Evolutionary conservation across 257 asterid genomes (phyloP).

Genomic region (Buddleja alternifolia): DNA sequence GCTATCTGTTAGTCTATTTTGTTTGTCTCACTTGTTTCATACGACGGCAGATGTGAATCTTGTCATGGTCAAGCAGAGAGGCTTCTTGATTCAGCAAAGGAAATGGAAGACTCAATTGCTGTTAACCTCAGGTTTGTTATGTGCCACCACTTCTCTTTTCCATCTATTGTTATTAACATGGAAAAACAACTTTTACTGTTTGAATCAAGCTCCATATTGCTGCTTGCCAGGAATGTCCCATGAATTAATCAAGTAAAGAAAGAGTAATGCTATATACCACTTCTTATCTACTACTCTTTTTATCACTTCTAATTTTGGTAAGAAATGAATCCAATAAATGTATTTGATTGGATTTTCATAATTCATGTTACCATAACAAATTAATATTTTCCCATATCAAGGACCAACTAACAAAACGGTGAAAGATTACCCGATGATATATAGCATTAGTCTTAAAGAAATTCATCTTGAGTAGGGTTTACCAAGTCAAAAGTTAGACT

Average conservation of each 20-base stretch:
- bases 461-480: not conserved
- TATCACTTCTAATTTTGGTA: too few relatives aligned
- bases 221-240: not conserved
- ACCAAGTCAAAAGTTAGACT: not conserved
- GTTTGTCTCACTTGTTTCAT: constrained; percentile 11
- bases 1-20: too few relatives aligned
- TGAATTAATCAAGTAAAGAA: not conserved
- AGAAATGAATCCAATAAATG: too few relatives aligned
- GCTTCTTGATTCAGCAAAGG: constrained; percentile 98
- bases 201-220: not conserved
- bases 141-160: constrained; percentile 5
- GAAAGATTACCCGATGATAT: too few relatives aligned
- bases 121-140: constrained; percentile 85
- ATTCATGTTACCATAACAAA: too few relatives aligned
- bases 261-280: too few relatives aligned
- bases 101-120: constrained; percentile 99
- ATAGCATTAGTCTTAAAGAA: too few relatives aligned
- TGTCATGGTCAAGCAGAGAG: constrained; percentile 99
- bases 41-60: constrained; percentile 84
- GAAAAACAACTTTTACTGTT: too few relatives aligned
- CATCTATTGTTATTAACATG: constrained; percentile 8
- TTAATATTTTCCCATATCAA: too few relatives aligned
- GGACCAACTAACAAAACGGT: too few relatives aligned
- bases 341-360: too few relatives aligned
- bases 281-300: too few relatives aligned